Conservation (phyloP, 345 rosid genomes). For the Angophora floribunda region DNA sequence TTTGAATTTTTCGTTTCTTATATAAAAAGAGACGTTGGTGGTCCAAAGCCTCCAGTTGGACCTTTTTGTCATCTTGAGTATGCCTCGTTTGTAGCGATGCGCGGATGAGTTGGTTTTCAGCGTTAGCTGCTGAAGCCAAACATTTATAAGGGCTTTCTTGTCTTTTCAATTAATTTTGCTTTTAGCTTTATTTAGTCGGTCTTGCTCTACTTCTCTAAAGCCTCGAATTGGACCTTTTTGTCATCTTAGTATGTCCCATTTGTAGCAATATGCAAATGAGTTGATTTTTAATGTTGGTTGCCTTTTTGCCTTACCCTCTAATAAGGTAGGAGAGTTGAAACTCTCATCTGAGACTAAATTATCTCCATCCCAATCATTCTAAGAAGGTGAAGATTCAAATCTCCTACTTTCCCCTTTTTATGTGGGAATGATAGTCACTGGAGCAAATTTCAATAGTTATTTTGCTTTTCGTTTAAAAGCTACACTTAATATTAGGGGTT, state of each 20-base stretch:
- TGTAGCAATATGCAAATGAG: neutral
- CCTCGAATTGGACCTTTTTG: neutral
- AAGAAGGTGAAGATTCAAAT: no score
- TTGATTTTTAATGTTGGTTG: neutral
- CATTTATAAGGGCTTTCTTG: no score
- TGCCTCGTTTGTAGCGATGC: neutral
- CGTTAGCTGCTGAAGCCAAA: neutral
- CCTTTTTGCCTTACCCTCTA: no score
- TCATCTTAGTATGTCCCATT: neutral
- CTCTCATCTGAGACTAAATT: no score
- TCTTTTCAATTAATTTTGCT: no score
- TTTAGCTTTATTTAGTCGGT: no score
- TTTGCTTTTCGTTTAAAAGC: no score
- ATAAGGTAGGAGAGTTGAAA: no score
- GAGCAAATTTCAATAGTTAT: no score
- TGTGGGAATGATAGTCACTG: no score
- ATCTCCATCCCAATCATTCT: no score
- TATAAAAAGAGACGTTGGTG: neutral
- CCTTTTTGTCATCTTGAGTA: neutral
- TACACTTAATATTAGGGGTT: neutral
- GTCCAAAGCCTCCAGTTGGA: neutral
- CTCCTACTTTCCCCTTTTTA: no score
- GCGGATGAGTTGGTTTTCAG: neutral
- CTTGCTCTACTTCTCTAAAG: neutral
- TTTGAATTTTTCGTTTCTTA: neutral